These are phyloP conservation scores for Phytophthora cryptogea DNA, from an alignment of 352 stramenopile genomes.

Conservation along the genomic window DNA sequence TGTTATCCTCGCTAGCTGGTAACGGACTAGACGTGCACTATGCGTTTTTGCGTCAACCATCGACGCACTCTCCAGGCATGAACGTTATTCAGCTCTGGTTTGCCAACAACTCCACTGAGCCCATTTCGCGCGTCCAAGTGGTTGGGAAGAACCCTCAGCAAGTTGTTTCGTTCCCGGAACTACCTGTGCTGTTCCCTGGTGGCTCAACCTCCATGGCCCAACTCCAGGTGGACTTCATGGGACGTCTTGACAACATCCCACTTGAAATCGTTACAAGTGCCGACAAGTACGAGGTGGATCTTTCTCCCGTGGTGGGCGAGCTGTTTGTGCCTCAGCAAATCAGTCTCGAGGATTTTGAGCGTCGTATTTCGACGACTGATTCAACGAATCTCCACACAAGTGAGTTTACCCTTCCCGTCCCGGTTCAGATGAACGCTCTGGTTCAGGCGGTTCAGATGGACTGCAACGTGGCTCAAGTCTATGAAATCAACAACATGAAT, in stretches of 20 bases:
- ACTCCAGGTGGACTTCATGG: constrained; percentile 85
- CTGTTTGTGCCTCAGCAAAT: constrained; percentile 74
- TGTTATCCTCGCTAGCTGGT: constrained; percentile 56
- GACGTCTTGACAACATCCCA: constrained; percentile 67
- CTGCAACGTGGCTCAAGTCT: constrained; percentile 73
- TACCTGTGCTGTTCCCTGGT: constrained; percentile 84
- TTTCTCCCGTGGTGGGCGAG: constrained; percentile 66
- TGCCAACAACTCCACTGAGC: constrained; percentile 64
- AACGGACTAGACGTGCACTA: constrained; percentile 74
- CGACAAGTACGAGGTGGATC: constrained; percentile 58
- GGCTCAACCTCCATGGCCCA: constrained; percentile 74
- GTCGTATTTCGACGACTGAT: constrained; percentile 64
- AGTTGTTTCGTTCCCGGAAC: constrained; percentile 81
- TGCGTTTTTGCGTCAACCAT: constrained; percentile 64
- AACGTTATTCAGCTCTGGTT: constrained; percentile 78
- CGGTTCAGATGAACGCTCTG: constrained; percentile 54
- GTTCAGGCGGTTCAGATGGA: constrained; percentile 56
- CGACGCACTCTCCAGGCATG: constrained; percentile 64
- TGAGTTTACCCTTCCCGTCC: constrained; percentile 54
- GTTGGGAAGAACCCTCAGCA: constrained; percentile 42
- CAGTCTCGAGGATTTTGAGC: constrained; percentile 72
- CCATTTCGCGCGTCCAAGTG: constrained; percentile 58
- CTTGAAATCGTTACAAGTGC: constrained; percentile 64
- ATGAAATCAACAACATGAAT: constrained; percentile 80
- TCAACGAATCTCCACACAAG: constrained; percentile 59